A percentile compares a stretch with the other conserved stretches of the same genome.
Conservation (phyloP, 352 stramenopile species). For the Globisporangium polare region DNA sequence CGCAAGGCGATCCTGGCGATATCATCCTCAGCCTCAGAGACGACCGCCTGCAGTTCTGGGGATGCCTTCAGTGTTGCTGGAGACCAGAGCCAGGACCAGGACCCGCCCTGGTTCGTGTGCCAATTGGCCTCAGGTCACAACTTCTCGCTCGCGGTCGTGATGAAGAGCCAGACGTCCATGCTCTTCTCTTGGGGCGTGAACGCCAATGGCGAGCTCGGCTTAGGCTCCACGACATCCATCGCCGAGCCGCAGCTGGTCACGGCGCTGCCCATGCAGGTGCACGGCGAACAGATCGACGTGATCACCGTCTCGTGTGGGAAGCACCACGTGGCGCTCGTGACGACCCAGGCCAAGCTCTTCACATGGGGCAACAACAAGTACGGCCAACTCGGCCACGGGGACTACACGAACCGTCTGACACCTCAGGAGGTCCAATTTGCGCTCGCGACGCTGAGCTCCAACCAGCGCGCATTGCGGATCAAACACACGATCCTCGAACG, state of each 20-base stretch:
- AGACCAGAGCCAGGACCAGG: constrained; percentile 2
- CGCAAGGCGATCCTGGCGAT: constrained; percentile 9
- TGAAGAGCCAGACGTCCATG: constrained; percentile 29
- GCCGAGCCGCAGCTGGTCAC: constrained; percentile 35
- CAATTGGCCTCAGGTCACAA: constrained; percentile 54
- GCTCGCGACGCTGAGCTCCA: constrained; percentile 35
- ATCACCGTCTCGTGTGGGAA: constrained; percentile 61
- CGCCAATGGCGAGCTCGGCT: constrained; percentile 53
- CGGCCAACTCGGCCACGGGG: constrained; percentile 57
- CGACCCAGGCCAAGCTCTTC: constrained; percentile 52
- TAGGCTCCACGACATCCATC: constrained; percentile 34
- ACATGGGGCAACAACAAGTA: constrained; percentile 78
- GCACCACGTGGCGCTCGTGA: constrained; percentile 65
- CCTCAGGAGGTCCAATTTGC: constrained; percentile 57
- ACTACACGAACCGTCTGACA: constrained; percentile 39
- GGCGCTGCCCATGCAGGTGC: constrained; percentile 26
- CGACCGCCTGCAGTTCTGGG: not conserved
- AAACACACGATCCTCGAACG: constrained; percentile 53
- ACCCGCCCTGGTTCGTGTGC: constrained; percentile 37
- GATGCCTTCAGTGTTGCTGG: not conserved
- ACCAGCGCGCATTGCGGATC: constrained; percentile 47
- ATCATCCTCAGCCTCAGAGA: not conserved
- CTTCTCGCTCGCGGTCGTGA: constrained; percentile 55
- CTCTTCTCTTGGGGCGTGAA: constrained; percentile 57
- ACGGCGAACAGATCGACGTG: constrained; percentile 37